Base-by-base conservation (phyloP, 768 basidiomycete genomes). In the Tylopilus subfusipes region DNA sequence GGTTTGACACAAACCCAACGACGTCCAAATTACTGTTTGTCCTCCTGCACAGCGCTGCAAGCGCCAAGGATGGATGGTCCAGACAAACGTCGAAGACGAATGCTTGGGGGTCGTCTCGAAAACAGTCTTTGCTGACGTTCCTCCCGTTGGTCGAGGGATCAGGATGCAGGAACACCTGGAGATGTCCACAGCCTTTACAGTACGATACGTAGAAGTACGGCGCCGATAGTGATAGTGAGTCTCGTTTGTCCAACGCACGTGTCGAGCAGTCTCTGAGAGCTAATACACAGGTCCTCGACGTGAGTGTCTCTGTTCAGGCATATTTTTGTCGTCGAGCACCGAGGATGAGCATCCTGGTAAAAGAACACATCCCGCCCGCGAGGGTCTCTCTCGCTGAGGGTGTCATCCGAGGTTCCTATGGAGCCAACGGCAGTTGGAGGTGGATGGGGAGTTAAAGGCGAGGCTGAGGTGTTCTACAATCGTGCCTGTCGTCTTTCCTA, bases 111-210 rank as follows among this genome's bases (percentile, higher is more conserved):
- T 48, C 63, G 67, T 76, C 86, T 88, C 87, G 81, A 90, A 92
- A 91, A 92, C 90, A 90, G 80, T 91, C 88, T 85, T 81, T 83
- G 89, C 90, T 83, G 90, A 80, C 76, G 88, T 81, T 84, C 76
- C 80, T 92, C 90, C 90, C 90, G 67, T 71, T 81, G 90, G 90
- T 92, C 72, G 90, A 92, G 90, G 82, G 79, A 86, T 73, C 22
- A 89, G 85, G 90, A 92, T 76, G 90, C 89, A 79, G 84, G 90
- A 92, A 86, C 85, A 92, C 90, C 90, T 91, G 86, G 88, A 81
- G 86, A 75, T 71, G 82, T 76, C 79, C 71, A 88, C 84, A 90
- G 3, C 10, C 6, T 21, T 39, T 54, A 7, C 38, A 60, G 42
- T 52, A 44, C 24, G 40, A 50, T 57, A 47, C 31, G 40, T 62